Base-by-base conservation (phyloP, 2,329 filamentous ascomycete species). In the Apiospora sp. region DNA sequence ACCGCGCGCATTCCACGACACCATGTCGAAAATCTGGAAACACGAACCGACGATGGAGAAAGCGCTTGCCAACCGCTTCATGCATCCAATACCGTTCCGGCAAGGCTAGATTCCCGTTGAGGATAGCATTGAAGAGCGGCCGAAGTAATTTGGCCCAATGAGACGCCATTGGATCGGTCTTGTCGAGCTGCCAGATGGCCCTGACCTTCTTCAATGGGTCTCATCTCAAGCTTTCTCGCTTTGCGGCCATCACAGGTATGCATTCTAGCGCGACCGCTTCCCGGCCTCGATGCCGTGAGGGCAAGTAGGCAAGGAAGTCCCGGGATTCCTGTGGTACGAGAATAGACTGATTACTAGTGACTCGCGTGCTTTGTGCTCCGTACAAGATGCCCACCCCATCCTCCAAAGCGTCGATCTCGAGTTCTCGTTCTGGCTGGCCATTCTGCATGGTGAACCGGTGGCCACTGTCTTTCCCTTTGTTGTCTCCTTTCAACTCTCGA, bases 301-400 rank as follows among this genome's bases (percentile, higher is more conserved):
- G 12, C 24, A n/a, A 49, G 48, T 10, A 24, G 22, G 27, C 14
- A 61, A 10, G 54, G 27, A 54, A 58, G 19, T 16, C 13, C 69
- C 49, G 54, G 10, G 43, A 24, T 37, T 49, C 30, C n/a, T 71
- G 58, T 48, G 48, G 24, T 71, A 19, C 58, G 46, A 61, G 46
- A 67, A 49, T 64, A 54, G 68, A 68, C 43, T 67, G 71, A 54
- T 51, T 24, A 30, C 24, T 24, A 24, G 69, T 49, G 8, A 67
- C 34, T 5, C 67, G 54, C 13, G 30, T 51, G 34, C 43, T 14
- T 48, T 41, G 24, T 71, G 68, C 49, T 48, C 54, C 72, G 67
- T 73, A 73, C 72, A 73, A 73, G 71, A 73, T 64, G 68, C 67
- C 30, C 61, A 37, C 61, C 22, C 37, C 61, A 27, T 34, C 71